Percentiles rank a stretch among this genome's conserved stretches.
These are phyloP conservation scores for Noccaea caerulescens DNA, from an alignment of 345 rosid species.

Conservation along the genomic window DNA sequence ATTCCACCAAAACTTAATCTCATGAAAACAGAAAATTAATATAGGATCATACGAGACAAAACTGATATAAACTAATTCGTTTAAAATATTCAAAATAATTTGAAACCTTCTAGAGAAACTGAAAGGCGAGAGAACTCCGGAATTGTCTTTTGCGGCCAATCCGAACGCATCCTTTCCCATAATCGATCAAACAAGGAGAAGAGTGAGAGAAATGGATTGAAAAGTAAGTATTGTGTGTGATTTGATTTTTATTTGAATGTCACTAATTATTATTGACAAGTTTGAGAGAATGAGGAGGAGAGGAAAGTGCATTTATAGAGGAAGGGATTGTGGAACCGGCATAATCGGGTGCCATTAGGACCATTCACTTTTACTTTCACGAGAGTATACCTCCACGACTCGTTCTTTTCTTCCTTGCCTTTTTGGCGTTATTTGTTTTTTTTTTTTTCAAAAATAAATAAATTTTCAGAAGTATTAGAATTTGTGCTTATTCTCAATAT, in stretches of 20 bases:
- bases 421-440: constrained; percentile 1
- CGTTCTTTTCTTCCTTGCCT: constrained; percentile 32
- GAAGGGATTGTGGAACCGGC: constrained; percentile 25
- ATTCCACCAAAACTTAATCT: neutral
- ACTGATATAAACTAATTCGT: neutral
- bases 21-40: neutral
- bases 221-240: neutral
- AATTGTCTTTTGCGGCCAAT: constrained; percentile 55
- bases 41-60: neutral
- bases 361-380: constrained; percentile 18
- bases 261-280: constrained; percentile 6
- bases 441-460: neutral
- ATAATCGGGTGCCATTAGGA: constrained; percentile 20
- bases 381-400: constrained; percentile 18
- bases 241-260: constrained; percentile 2
- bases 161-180: constrained; percentile 50
- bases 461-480: too few species aligned
- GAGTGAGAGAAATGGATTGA: constrained; percentile 10
- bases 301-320: constrained; percentile 30
- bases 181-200: constrained; percentile 17
- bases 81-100: neutral
- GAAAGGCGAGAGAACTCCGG: constrained; percentile 57
- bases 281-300: constrained; percentile 18
- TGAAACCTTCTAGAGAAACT: constrained; percentile 55
- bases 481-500: too few species aligned